Evolutionary conservation across 2,329 filamentous ascomycete species (phyloP).

Genomic region (Colletotrichum ledebouriae): DNA sequence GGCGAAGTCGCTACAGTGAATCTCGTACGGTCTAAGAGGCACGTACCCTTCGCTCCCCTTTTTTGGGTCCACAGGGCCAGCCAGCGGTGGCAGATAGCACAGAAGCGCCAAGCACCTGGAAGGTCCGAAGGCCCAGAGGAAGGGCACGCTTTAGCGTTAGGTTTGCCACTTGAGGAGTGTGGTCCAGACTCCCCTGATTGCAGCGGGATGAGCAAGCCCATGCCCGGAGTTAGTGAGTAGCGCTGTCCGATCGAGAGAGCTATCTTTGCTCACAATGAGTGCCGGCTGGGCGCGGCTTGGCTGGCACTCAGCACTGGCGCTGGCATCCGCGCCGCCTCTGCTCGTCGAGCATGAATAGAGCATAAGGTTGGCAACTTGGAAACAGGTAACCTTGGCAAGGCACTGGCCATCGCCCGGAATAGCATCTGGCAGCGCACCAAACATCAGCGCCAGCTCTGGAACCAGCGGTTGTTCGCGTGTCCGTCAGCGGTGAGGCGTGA

Average conservation of each 20-base stretch:
- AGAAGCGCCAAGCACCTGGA: too few relatives aligned
- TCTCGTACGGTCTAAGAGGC: too few relatives aligned
- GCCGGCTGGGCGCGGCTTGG: slow-evolving; percentile 24
- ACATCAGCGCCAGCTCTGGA: not conserved
- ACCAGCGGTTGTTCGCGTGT: slow-evolving; percentile 15
- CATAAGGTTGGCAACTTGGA: too few relatives aligned
- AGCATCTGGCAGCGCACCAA: slow-evolving; percentile 24
- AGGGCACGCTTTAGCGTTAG: slow-evolving; percentile 20
- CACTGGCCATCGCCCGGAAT: slow-evolving; percentile 21
- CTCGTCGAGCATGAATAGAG: not conserved
- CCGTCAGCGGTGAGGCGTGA: slow-evolving; percentile 35
- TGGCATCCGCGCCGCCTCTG: slow-evolving; percentile 1
- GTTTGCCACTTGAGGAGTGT: slow-evolving; percentile 22
- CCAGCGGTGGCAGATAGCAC: too few relatives aligned
- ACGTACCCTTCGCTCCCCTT: not conserved
- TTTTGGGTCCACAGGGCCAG: too few relatives aligned
- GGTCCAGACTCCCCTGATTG: slow-evolving; percentile 37
- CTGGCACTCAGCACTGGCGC: slow-evolving; percentile 17
- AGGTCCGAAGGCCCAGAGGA: slow-evolving; percentile 1
- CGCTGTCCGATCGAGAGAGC: not conserved
- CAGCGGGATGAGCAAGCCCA: slow-evolving; percentile 34
- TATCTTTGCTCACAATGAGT: not conserved
- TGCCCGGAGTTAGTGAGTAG: not conserved
- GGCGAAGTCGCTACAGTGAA: not conserved
- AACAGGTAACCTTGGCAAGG: not conserved